Base-by-base conservation (phyloP, 1,139 yeast genomes). In the Pichia norvegensis region DNA sequence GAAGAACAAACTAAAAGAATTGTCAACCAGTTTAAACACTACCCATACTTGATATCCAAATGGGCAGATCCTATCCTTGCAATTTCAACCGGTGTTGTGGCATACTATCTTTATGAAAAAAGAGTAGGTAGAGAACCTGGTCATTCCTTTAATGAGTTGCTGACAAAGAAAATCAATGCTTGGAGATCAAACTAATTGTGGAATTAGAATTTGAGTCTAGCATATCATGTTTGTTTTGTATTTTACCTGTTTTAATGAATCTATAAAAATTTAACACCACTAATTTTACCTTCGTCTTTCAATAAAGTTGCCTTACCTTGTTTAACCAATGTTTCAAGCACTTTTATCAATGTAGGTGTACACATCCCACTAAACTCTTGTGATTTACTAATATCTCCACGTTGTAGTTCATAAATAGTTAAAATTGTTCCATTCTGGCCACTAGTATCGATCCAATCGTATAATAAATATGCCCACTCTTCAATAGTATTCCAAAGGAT, bases 371-470 rank as follows among this genome's bases (percentile, higher is more conserved):
- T 71, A 55, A 90, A 79, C 38, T 76, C 80, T 52, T 76, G 78
- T 2, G 73, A 72, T 4, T 67, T 57, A 1, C 79, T 76, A 38
- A 75, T 66, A 35, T 85, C 95, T 57, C 86, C 85, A 50, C 78
- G 75, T 0, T 76, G 69, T 40, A 92, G 64, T 62, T 92, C 98
- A 64, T 85, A 90, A 10, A 88, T 64, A 0, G 98, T 92, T 46
- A 92, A 66, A 2, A 92, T 84, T 1, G 81, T 69, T 7, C 88
- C 88, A 47, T 74, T 69, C 61, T 87, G 95, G 0, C 96, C 96
- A 0, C 90, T 75, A 16, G 70, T 68, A 46, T 82, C 90, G 20
- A 85, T 67, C 82, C 84, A 81, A 40, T 76, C 74, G 29, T 67
- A 55, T 2, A 82, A 61, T 33, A 75, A 59, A 16, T 79, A 75